phyloP scores from a whole-genome alignment of 345 rosid species.

The Trapa incisa region DNA sequence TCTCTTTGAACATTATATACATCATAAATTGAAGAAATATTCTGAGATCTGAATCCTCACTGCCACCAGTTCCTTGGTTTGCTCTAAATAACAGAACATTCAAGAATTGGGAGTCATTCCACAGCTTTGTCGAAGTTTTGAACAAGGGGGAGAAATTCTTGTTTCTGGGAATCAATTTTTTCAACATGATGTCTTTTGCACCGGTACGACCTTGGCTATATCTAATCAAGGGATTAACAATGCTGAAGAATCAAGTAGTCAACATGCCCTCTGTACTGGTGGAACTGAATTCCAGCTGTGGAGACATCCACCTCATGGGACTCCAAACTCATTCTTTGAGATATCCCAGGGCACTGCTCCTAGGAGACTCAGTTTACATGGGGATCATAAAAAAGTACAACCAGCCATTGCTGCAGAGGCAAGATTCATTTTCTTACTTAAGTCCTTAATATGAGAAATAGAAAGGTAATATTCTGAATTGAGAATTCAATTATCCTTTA shows the following conservation, averaged over 20 bases:
- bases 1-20: neutral
- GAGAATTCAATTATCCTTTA: neutral
- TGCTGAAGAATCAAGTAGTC: constrained; percentile 21
- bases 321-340: constrained; percentile 13
- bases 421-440: neutral
- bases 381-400: constrained; percentile 23
- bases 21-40: neutral
- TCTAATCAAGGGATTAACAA: constrained; percentile 19
- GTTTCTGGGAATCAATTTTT: constrained; percentile 10
- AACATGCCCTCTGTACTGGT: constrained; percentile 18
- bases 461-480: neutral
- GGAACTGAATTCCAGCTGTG: constrained; percentile 38
- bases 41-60: neutral
- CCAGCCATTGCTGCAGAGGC: constrained; percentile 31
- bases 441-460: neutral
- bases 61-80: neutral
- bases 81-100: neutral
- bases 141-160: neutral
- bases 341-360: constrained; percentile 50
- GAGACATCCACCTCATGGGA: constrained; percentile 28
- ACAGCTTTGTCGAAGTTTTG: neutral
- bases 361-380: constrained; percentile 43
- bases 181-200: constrained; percentile 25
- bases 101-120: neutral
- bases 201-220: constrained; percentile 22